Base-by-base conservation (phyloP, 805 yeast species). In the Candida corydali region DNA sequence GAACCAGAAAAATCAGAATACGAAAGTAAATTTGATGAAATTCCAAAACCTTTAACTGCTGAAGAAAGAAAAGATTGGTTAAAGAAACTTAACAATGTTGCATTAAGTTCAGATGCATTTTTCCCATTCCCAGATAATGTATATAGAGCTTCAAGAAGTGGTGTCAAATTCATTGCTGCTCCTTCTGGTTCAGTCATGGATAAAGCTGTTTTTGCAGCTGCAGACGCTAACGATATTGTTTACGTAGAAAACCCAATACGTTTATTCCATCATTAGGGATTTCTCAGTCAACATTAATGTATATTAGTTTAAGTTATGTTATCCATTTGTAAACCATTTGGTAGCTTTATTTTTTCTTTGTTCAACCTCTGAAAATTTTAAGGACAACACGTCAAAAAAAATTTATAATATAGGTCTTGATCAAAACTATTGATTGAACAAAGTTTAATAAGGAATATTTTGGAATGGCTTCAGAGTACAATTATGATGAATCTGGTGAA, bases 61-160 rank as follows among this genome's bases (percentile, higher is more conserved):
- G 79, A 73, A 46, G 98, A 93, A 73, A 86, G 91, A 67, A 69
- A 70, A 46, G 95, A 85, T 53, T 93, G 98, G 98, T 66, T 83
- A 47, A 52, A 68, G 44, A 78, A 88, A 69, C 75, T 88, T 62
- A 77, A 70, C 41, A 80, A 86, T 52, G 99, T 93, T 39, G 88
- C 98, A 9, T 73, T 89, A 51, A 83, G 96, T 12, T 88, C 97
- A 3, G 99, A 93, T 61, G 99, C 99, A 19, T 93, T 93, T 80
- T 93, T 93, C 95, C 99, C 99, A 68, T 93, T 93, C 93, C 93
- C 98, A 49, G 99, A 93, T 66, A 93, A 93, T 59, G 96, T 93
- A 51, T 88, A 91, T 79, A 81, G 99, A 65, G 98, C 98, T 47
- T 96, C 81, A 36, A 80, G 86, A 73, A 83, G 95, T 14, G 99